Percentiles rank a stretch among this genome's conserved stretches.
These are phyloP conservation scores for Linderniella brevidens DNA, from an alignment of 257 asterid species.

Conservation along the genomic window DNA sequence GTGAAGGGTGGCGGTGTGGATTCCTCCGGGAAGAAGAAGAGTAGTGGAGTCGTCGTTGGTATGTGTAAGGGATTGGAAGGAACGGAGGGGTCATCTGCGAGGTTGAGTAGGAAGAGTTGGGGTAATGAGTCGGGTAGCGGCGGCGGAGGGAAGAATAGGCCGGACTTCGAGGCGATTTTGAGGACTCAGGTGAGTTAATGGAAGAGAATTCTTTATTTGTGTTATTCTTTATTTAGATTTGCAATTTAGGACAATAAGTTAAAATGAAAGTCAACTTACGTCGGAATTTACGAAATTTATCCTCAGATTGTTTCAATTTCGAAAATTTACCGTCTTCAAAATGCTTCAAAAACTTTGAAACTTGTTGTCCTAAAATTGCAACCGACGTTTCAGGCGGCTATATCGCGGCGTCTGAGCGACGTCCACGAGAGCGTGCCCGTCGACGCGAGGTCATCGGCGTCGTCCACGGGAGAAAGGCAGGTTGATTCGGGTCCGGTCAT, in stretches of 20 bases:
- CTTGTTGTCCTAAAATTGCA: background rate
- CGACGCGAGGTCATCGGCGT: slow-evolving; percentile 18
- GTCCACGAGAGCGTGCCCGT: slow-evolving; percentile 39
- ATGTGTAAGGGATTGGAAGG: slow-evolving; percentile 68
- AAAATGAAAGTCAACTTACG: too few relatives aligned
- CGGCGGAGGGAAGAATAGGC: slow-evolving; percentile 40
- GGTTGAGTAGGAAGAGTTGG: slow-evolving; percentile 73
- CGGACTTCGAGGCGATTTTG: slow-evolving; percentile 69
- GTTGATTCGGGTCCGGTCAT: slow-evolving; percentile 48
- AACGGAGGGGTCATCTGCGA: slow-evolving; percentile 38
- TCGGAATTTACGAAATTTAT: too few relatives aligned
- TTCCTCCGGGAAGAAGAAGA: slow-evolving; percentile 70
- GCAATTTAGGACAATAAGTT: too few relatives aligned
- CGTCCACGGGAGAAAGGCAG: slow-evolving; percentile 17
- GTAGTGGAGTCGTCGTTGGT: slow-evolving; percentile 52
- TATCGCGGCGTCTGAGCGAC: slow-evolving; percentile 87
- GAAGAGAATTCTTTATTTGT: too few relatives aligned
- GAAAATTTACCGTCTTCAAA: too few relatives aligned
- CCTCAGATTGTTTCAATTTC: too few relatives aligned
- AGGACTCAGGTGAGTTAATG: slow-evolving; percentile 80
- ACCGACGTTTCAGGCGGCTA: slow-evolving; percentile 59
- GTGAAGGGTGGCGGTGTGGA: slow-evolving; percentile 50
- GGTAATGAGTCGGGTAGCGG: slow-evolving; percentile 40
- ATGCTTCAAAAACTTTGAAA: background rate
- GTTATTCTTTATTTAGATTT: too few relatives aligned